phyloP scores from a whole-genome alignment of 495 filamentous ascomycete species.

The Lasiosphaeria miniovina region DNA sequence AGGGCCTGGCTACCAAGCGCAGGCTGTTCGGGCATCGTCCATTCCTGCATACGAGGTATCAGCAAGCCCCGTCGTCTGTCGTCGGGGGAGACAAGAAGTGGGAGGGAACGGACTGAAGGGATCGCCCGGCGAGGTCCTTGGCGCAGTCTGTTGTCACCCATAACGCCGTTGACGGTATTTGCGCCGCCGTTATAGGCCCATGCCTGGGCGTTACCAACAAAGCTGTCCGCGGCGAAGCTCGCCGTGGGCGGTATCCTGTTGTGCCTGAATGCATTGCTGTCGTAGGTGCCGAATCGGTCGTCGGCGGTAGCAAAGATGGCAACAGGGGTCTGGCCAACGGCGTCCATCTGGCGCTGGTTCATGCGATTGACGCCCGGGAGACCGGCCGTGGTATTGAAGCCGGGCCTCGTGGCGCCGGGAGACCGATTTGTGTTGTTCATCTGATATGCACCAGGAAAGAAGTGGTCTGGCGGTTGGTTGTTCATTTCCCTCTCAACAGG shows the following conservation, averaged over 20 bases:
- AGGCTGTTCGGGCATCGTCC: constrained; percentile 45
- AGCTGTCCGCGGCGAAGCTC: constrained; percentile 30
- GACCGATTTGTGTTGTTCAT: constrained; percentile 38
- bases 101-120: constrained; percentile 42
- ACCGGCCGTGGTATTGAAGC: constrained; percentile 56
- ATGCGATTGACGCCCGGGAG: constrained; percentile 63
- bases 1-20: constrained; percentile 40
- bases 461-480: constrained; percentile 31
- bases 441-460: constrained; percentile 25
- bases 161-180: constrained; percentile 46
- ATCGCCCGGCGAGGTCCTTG: constrained; percentile 43
- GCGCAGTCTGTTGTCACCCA: constrained; percentile 47
- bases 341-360: constrained; percentile 52
- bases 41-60: constrained; percentile 35
- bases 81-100: constrained; percentile 5
- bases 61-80: constrained; percentile 8
- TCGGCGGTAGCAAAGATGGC: constrained; percentile 41
- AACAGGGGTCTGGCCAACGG: constrained; percentile 34
- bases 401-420: constrained; percentile 42
- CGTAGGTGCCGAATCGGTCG: constrained; percentile 46
- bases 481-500: constrained; percentile 26
- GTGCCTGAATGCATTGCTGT: constrained; percentile 57
- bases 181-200: constrained; percentile 50
- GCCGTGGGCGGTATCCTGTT: constrained; percentile 56
- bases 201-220: constrained; percentile 46